A percentile compares a stretch with the other conserved stretches of the same genome.
phyloP scores from a whole-genome alignment of 805 yeast genomes.

The Metschnikowia proteae region DNA sequence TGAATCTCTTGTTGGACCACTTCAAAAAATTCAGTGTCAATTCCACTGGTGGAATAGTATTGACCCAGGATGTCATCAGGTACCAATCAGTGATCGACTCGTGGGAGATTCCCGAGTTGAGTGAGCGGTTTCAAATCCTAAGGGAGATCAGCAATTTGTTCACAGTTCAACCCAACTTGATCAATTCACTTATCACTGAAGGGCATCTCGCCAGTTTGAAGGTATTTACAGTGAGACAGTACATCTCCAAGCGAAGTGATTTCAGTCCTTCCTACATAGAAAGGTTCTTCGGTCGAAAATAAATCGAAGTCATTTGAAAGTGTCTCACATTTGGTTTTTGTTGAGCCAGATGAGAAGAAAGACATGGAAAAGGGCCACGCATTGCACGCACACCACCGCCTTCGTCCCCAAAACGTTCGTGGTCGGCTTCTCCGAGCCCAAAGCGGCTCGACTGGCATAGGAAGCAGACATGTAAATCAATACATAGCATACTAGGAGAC shows the following conservation, averaged over 20 bases:
- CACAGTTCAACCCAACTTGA: constrained; percentile 76
- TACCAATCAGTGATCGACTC: constrained; percentile 65
- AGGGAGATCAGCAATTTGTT: constrained; percentile 81
- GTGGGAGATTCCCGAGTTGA: constrained; percentile 60
- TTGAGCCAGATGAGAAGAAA: constrained; percentile 4
- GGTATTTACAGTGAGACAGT: constrained; percentile 58
- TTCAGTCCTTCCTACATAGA: constrained; percentile 54
- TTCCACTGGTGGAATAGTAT: constrained; percentile 76
- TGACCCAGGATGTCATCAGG: constrained; percentile 77
- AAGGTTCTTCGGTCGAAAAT: constrained; percentile 38
- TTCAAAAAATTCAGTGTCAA: constrained; percentile 72
- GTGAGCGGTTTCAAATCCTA: constrained; percentile 63
- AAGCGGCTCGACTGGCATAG: neutral
- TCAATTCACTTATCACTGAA: constrained; percentile 75
- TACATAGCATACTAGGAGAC: constrained; percentile 10
- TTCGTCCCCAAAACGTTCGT: neutral
- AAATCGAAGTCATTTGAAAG: neutral
- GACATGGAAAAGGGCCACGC: constrained; percentile 1
- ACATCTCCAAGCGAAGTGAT: constrained; percentile 66
- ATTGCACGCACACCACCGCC: neutral
- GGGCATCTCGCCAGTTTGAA: constrained; percentile 70
- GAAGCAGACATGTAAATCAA: constrained; percentile 11
- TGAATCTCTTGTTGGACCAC: constrained; percentile 62
- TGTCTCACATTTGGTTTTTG: constrained; percentile 10
- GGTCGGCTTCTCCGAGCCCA: too few relatives aligned